Evolutionary conservation across 345 rosid genomes (phyloP), one percentile per base, ranked within the genome.

Genomic region (Microthlaspi erraticum): DNA sequence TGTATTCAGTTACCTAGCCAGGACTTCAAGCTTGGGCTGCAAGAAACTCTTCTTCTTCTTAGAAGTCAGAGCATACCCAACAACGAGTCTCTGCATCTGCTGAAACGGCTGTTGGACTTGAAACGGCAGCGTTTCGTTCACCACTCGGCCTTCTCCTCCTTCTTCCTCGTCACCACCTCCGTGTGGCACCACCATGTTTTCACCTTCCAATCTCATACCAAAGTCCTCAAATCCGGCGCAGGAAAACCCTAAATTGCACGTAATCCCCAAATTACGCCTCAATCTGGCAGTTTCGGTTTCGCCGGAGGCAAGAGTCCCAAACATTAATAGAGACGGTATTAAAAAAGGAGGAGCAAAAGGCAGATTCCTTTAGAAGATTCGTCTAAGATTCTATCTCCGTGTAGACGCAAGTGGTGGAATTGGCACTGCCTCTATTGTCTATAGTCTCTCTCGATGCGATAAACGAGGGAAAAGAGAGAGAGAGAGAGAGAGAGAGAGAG

Each of bases 21-120:
- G 74, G 38, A 68, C 65, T 78, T 87, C 92, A 68, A 93, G 87
- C 71, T 87, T 81, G 45, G 98, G 98, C 76, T 87, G 91, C 86
- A 93, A 80, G 76, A 93, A 93, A 79, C 98, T 87, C 80, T 84
- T 87, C 79, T 78, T 90, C 86, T 93, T 93, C 91, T 93, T 93
- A 5, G 85, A 75, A 49, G 96, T 93, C 71, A 93, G 85, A 73
- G 98, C 97, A 65, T 93, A 88, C 14, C 98, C 98, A 17, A 93
- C 97, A 39, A 87, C 87, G 63, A 80, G 79, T 64, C 64, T 77
- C 64, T 78, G 78, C 76, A 20, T 37, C 8, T 68, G 77, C 69
- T 49, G 82, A 45, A 55, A 67, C 29, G 60, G 57, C 1, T 60
- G 57, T 2, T 38, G 58, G 4, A 48, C 31, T 19, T 29, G 65